phyloP scores from a whole-genome alignment of 257 asterid genomes.

The Gentiana straminea region DNA sequence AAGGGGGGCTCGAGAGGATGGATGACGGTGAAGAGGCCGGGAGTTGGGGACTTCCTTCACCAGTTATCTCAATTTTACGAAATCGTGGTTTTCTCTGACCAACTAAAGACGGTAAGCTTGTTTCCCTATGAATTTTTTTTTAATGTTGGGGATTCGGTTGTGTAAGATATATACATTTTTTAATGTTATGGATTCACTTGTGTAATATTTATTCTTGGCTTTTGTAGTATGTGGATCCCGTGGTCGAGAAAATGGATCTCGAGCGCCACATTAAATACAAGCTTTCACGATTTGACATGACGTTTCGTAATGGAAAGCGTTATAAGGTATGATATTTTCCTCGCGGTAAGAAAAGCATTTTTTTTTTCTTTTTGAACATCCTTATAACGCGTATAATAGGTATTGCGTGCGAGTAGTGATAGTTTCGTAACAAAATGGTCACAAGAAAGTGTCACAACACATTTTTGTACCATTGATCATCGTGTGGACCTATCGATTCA shows the following conservation, averaged over 20 bases:
- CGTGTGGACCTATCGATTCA: too few relatives aligned
- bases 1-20: constrained; percentile 38
- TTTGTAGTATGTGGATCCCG: constrained; percentile 74
- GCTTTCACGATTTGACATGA: constrained; percentile 48
- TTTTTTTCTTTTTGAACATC: too few relatives aligned
- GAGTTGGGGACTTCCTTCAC: constrained; percentile 80
- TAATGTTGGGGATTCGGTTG: not conserved
- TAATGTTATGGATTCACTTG: too few relatives aligned
- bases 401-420: too few relatives aligned
- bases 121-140: not conserved
- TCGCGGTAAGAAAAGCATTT: too few relatives aligned
- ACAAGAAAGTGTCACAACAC: too few relatives aligned
- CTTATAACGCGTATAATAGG: too few relatives aligned
- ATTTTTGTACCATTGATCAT: too few relatives aligned
- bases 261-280: constrained; percentile 50
- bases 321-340: constrained; percentile 40
- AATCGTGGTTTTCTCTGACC: constrained; percentile 65
- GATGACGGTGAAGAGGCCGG: constrained; percentile 89
- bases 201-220: not conserved
- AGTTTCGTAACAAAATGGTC: too few relatives aligned
- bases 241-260: constrained; percentile 54
- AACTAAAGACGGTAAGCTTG: constrained; percentile 36
- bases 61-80: constrained; percentile 71
- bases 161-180: too few relatives aligned
- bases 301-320: constrained; percentile 66